These are phyloP conservation scores for Fragosphaeria purpurea DNA, from an alignment of 2,329 filamentous ascomycete genomes.

Conservation along the genomic window DNA sequence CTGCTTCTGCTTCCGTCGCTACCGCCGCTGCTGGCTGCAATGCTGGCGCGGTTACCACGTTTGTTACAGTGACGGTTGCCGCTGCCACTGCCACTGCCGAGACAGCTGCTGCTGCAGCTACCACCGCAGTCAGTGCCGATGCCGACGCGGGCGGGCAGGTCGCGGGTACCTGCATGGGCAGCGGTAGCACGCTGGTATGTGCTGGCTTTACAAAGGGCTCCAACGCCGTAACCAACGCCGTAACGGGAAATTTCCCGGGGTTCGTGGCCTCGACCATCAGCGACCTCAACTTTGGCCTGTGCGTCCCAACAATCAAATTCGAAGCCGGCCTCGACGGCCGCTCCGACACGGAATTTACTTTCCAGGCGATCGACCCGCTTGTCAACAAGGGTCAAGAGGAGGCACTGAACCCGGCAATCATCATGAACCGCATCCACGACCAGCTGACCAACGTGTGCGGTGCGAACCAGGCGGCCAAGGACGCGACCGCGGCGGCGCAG, in stretches of 20 bases:
- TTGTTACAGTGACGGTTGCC: conserved; percentile 3
- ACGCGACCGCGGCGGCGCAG: conserved; percentile 42
- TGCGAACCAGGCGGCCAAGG: conserved; percentile 48
- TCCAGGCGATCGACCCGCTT: conserved; percentile 53
- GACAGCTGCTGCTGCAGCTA: background rate
- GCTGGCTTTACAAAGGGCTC: conserved; percentile 5
- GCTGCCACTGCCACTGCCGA: background rate
- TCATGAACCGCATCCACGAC: conserved; percentile 62
- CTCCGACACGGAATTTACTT: conserved; percentile 50
- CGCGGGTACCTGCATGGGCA: conserved; percentile 4
- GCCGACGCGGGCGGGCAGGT: background rate
- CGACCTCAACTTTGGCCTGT: conserved; percentile 40
- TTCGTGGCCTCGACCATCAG: conserved; percentile 11
- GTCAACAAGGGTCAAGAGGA: conserved; percentile 54
- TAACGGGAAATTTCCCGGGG: conserved; percentile 11
- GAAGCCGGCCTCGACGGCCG: conserved; percentile 47
- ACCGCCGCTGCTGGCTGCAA: background rate
- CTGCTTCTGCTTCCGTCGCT: background rate
- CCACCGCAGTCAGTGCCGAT: background rate
- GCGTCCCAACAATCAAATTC: conserved; percentile 49
- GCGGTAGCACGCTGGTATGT: conserved; percentile 7
- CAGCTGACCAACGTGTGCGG: conserved; percentile 56
- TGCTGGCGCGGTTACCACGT: background rate
- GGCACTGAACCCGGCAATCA: conserved; percentile 61
- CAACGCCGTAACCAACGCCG: conserved; percentile 10